Base-by-base conservation (phyloP, 352 stramenopile genomes). In the Elongisporangium undulatum region DNA sequence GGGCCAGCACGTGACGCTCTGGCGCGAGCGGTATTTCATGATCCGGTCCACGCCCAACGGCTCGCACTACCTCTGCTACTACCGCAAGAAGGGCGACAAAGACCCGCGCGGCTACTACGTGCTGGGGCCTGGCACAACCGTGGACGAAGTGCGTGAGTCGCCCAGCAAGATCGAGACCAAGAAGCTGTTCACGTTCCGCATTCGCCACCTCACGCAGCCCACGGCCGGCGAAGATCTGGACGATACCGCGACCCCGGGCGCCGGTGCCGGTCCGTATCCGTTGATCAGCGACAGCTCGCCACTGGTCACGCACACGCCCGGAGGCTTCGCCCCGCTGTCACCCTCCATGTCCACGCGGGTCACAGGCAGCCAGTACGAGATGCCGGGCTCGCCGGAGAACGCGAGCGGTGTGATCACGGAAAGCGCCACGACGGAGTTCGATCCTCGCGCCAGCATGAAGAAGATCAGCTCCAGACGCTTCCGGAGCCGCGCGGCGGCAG, bases 141-240 rank as follows among this genome's bases (percentile, higher is more conserved):
- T 95, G 22, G 85, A 95, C 55, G 83, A 95, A 69, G 85, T 95
- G 22, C 75, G 83, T 49, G 85, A 92, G 58, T 93, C 83, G 7
- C 82, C 78, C 4, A 95, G 85, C 66, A 90, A 93, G 58, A 95
- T 95, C 53, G 85, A 95, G 71, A 91, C 82, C 56, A 95, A 95
- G 57, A 80, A 75, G 55, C 75, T 95, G 10, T 95, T 92, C 61
- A 95, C 83, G 12, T 93, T 95, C 64, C 62, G 85, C 15, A 85
- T 94, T 56, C 72, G 81, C 4, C 81, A 92, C 50, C 66, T 86
- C 56, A 81, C 76, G 26, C 68, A 91, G 48, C 17, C 45, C 55
- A 74, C 66, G 8, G 65, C 55, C 9, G 69, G 62, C 24, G 78
- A 87, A 19, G 82, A 87, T 4, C 68, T 73, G 6, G 77, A 77